These are phyloP conservation scores for Colletotrichum sp. DNA, from an alignment of 2,329 filamentous ascomycete genomes.

Conservation along the genomic window DNA sequence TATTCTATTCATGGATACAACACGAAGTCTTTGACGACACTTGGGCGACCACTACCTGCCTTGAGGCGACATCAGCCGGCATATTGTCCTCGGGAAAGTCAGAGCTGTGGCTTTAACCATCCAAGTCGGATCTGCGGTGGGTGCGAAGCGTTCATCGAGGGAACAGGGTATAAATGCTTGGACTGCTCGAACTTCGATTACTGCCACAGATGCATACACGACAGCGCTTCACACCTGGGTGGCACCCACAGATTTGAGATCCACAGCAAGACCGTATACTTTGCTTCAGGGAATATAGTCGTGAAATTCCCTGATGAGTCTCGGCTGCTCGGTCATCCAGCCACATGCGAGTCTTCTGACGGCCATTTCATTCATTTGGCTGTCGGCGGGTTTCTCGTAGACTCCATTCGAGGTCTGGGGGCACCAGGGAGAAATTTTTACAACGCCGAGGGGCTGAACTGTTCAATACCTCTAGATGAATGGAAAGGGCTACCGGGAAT, in stretches of 20 bases:
- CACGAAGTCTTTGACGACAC: background rate
- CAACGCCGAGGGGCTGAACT: too few species aligned
- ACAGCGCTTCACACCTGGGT: too few species aligned
- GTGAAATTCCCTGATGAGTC: too few species aligned
- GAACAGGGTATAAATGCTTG: background rate
- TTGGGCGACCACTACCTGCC: background rate
- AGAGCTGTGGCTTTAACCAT: too few species aligned
- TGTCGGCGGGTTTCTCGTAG: fast-evolving
- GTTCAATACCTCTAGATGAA: too few species aligned
- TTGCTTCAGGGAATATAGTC: background rate
- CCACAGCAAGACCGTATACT: background rate
- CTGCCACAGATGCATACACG: background rate
- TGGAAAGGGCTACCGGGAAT: too few species aligned
- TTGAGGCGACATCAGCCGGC: too few species aligned
- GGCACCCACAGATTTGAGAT: background rate
- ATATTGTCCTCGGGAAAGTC: too few species aligned
- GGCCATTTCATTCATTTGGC: too few species aligned
- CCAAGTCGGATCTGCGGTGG: background rate
- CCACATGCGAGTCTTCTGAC: background rate
- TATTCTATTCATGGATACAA: background rate
- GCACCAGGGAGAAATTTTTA: too few species aligned
- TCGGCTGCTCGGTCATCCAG: too few species aligned
- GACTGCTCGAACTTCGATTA: background rate
- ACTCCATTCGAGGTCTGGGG: too few species aligned
- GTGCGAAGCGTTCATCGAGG: background rate